Evolutionary conservation across 495 filamentous ascomycete genomes (phyloP), one percentile per base, ranked within the genome.

Genomic region (Hyaloscypha variabilis): DNA sequence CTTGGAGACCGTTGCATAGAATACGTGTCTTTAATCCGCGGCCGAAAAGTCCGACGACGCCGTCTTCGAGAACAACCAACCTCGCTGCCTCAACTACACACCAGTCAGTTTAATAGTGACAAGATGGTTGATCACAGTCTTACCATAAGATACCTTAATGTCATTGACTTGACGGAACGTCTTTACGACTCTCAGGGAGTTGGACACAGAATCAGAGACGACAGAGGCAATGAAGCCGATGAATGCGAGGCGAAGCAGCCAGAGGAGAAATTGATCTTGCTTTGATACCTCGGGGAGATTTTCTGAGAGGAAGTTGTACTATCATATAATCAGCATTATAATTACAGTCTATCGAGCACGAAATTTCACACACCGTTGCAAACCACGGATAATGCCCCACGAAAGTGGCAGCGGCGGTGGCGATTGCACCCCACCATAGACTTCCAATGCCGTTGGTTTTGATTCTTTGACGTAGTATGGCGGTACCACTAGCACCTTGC

Each of bases 331-430:
- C n/a, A n/a, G n/a, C n/a, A n/a, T n/a, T n/a, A n/a, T 52, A 49
- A 60, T 52, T 23, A 53, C n/a, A 26, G 19, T 10, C 28, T 28
- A 21, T 13, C 23, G 8, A 26, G 25, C 8, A 30, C 19, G 52
- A 53, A 8, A 8, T 25, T 23, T 21, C 0, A 8, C 62, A 49
- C 62, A 73, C 73, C 26, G 74, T 76, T 1, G 74, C 73, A 61
- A 72, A 76, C 74, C 74, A 76, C 0, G 74, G 74, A 30, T 76
- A 76, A 39, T 76, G 67, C 4, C 74, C 74, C 2, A 75, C 74
- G 49, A 76, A 75, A 0, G 74, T 76, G 1, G 74, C 74, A 25
- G 67, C 69, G 1, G 74, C 74, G 14, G 74, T 75, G 1, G 73
- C 74, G 60, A 76, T 57, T 4, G 74, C 74, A 30, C 74, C 74